Evolutionary conservation across 305 asterid genomes (phyloP), one percentile per base, ranked within the genome.

Genomic region (Fraxinus sp.): DNA sequence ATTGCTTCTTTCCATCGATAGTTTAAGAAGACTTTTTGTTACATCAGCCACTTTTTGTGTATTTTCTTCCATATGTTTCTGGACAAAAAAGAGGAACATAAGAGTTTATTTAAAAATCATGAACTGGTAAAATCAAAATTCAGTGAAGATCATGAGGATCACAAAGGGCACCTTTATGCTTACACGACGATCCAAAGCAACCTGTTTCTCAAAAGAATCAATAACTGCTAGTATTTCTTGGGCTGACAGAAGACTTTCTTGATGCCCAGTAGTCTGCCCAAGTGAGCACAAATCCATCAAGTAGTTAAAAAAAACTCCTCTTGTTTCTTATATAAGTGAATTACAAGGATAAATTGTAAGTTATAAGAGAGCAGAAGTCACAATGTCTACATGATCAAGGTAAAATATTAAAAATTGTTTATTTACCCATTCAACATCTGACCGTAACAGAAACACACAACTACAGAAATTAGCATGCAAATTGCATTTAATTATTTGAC

Each of bases 41-140:
- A 90, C 88, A 80, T 89, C 97, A 49, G 72, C 86, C 75, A 88
- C 88, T 89, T 95, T 91, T 78, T 84, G 91, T 18, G 89, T 79
- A 84, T 94, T 97, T 81, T 91, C 94, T 82, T 91, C 91, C 86
- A 90, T 81, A 71, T 93, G 91, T 84, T 86, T 88, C 99, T 97
- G 97, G 73, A 82, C 87, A 83, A 68, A 80, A 85, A 80, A 49
- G 80, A 87, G 30, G 64, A 81, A 80, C 80, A 76, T 79, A 73
- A 36, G 76, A 80, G 44, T 81, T 46, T 64, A 41, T 36, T 64
- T 32, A 26, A 78, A 71, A 74, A 87, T 84, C 62, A 78, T 37
- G 79, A 84, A 80, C n/a, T 70, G 64, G 73, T 52, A 28, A 68
- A 41, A 83, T 77, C 62, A 82, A 62, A 75, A 84, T 46, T 33